Conservation (phyloP, 345 rosid genomes). For the Eucalyptus urophylla region DNA sequence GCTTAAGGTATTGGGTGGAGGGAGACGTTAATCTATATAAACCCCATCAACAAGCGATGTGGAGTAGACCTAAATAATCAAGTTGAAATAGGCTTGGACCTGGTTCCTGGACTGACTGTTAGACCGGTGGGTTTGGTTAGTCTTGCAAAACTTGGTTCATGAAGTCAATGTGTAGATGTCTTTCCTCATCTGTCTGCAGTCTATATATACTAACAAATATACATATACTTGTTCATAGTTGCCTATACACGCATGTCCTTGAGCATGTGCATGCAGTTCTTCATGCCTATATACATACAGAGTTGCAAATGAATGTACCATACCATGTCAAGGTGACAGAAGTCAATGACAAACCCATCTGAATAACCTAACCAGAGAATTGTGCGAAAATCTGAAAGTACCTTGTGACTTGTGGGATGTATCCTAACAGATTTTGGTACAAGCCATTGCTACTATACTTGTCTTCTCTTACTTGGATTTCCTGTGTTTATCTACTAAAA, state of each 20-base stretch:
- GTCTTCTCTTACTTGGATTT: neutral
- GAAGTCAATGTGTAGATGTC: neutral
- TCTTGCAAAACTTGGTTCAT: neutral
- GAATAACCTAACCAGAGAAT: neutral
- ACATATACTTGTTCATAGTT: neutral
- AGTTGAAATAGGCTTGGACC: neutral
- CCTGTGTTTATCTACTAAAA: neutral
- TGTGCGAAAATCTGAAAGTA: neutral
- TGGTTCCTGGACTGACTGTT: neutral
- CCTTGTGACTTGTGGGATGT: neutral
- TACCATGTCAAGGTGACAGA: neutral
- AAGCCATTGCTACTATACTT: neutral
- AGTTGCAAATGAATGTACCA: neutral
- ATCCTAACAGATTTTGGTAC: neutral
- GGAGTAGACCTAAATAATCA: neutral
- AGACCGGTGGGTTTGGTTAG: neutral
- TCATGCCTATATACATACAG: neutral
- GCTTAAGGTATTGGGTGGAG: neutral
- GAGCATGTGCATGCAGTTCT: neutral
- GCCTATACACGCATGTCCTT: neutral
- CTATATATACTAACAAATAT: neutral
- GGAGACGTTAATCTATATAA: neutral
- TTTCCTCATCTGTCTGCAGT: neutral
- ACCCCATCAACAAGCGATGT: neutral
- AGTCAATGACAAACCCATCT: neutral